phyloP scores from a whole-genome alignment of 2,329 filamentous ascomycete genomes.

The Cryphonectria naterciae region DNA sequence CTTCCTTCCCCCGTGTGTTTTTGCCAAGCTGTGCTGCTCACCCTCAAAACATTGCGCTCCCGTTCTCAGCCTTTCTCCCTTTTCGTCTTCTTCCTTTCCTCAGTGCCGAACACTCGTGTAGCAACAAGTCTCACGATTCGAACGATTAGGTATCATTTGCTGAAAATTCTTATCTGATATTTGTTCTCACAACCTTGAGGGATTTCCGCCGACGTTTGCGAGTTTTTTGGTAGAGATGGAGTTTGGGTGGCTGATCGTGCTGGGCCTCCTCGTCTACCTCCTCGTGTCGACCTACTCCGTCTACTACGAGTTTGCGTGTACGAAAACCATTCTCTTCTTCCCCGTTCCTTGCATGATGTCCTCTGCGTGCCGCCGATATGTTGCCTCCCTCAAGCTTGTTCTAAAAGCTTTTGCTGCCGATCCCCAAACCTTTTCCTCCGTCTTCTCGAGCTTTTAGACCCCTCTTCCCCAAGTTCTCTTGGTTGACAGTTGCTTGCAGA shows the following conservation, averaged over 20 bases:
- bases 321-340: background rate
- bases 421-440: background rate
- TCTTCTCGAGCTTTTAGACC: background rate
- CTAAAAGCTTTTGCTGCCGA: background rate
- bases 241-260: slow-evolving; percentile 13
- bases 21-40: background rate
- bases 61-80: background rate
- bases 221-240: background rate
- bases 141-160: background rate
- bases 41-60: background rate
- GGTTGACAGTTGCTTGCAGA: background rate
- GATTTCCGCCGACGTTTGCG: background rate
- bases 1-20: background rate
- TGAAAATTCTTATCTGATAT: background rate
- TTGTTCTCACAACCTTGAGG: background rate
- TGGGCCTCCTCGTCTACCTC: slow-evolving; percentile 21
- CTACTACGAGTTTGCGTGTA: slow-evolving; percentile 24
- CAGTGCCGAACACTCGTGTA: background rate
- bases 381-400: background rate
- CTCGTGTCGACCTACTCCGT: slow-evolving; percentile 18
- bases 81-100: background rate
- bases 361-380: no score
- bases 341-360: no score
- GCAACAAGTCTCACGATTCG: background rate
- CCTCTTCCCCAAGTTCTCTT: background rate